phyloP scores from a whole-genome alignment of 2,329 filamentous ascomycete genomes.

The Aspergillus fumigatus region DNA sequence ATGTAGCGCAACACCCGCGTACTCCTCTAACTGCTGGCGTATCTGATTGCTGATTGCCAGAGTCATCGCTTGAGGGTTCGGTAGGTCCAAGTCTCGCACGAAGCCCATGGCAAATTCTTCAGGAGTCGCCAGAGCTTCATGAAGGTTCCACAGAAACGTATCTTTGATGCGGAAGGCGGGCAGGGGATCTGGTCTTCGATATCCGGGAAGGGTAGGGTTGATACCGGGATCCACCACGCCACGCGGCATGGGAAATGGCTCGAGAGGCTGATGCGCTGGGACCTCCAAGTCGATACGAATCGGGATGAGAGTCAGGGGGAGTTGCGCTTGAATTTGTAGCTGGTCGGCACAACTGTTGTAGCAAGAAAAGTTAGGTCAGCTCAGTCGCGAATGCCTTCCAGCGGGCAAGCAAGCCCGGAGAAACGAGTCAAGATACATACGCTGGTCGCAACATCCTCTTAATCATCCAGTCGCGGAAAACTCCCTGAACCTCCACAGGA shows the following conservation, averaged over 20 bases:
- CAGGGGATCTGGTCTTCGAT: slow-evolving; percentile 72
- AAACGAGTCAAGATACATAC: slow-evolving; percentile 27
- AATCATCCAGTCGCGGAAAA: slow-evolving; percentile 95
- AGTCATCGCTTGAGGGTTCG: slow-evolving; percentile 65
- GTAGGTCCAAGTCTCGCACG: slow-evolving; percentile 89
- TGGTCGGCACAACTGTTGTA: slow-evolving; percentile 51
- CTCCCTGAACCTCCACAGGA: slow-evolving; percentile 80
- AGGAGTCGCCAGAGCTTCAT: slow-evolving; percentile 88
- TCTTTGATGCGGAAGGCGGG: slow-evolving; percentile 87
- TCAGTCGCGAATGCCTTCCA: slow-evolving; percentile 14
- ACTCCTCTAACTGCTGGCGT: slow-evolving; percentile 90
- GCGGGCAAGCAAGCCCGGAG: slow-evolving; percentile 5
- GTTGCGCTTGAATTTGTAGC: slow-evolving; percentile 61
- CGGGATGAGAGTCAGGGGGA: slow-evolving; percentile 87
- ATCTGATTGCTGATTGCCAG: slow-evolving; percentile 89
- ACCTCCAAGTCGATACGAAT: slow-evolving; percentile 96
- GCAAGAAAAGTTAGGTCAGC: slow-evolving; percentile 8
- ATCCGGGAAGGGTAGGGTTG: slow-evolving; percentile 69
- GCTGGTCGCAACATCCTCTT: slow-evolving; percentile 53
- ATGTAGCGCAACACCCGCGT: slow-evolving; percentile 88
- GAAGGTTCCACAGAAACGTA: slow-evolving; percentile 95
- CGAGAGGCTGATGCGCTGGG: slow-evolving; percentile 56
- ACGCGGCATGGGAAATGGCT: slow-evolving; percentile 45
- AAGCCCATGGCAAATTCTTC: slow-evolving; percentile 91
- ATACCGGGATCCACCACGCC: slow-evolving; percentile 38